Percentiles rank a stretch among this genome's conserved stretches.
Evolutionary conservation across 129 eudicot genomes (phyloP).

Genomic region (Logfia minima): DNA sequence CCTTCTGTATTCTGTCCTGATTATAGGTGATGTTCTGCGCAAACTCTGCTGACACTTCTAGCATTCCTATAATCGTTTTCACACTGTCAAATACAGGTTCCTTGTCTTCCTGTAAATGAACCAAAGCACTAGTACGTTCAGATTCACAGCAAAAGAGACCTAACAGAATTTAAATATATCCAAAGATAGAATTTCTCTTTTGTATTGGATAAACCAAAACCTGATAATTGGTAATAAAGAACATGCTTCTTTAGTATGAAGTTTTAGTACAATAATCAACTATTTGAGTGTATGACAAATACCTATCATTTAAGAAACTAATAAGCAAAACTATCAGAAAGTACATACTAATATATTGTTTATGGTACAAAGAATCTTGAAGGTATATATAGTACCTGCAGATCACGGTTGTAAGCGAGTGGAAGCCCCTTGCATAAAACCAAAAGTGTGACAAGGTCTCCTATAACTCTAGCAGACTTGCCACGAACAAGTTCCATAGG

Average conservation of each 20-base stretch:
- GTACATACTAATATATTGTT: neutral
- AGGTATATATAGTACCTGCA: constrained; percentile 55
- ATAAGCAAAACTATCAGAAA: neutral
- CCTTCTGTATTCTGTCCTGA: constrained; percentile 64
- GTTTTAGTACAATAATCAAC: neutral
- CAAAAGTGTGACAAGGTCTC: constrained; percentile 86
- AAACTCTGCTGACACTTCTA: constrained; percentile 85
- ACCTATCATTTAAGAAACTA: neutral
- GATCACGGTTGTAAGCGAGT: constrained; percentile 93
- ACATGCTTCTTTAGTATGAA: neutral
- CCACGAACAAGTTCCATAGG: constrained; percentile 99
- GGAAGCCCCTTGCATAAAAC: constrained; percentile 99
- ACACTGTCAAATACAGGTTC: constrained; percentile 96
- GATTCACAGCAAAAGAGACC: neutral
- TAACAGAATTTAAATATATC: neutral
- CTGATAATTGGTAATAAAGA: neutral
- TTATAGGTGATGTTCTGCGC: constrained; percentile 83
- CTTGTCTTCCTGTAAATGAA: constrained; percentile 76
- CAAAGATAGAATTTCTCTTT: neutral
- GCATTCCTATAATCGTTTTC: constrained; percentile 83
- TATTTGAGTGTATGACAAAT: neutral
- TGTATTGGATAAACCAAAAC: neutral
- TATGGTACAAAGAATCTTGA: neutral
- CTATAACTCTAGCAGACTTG: constrained; percentile 86
- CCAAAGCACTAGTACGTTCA: neutral